phyloP scores from a whole-genome alignment of 2,329 filamentous ascomycete genomes.

The Knoxdaviesia capensis region DNA sequence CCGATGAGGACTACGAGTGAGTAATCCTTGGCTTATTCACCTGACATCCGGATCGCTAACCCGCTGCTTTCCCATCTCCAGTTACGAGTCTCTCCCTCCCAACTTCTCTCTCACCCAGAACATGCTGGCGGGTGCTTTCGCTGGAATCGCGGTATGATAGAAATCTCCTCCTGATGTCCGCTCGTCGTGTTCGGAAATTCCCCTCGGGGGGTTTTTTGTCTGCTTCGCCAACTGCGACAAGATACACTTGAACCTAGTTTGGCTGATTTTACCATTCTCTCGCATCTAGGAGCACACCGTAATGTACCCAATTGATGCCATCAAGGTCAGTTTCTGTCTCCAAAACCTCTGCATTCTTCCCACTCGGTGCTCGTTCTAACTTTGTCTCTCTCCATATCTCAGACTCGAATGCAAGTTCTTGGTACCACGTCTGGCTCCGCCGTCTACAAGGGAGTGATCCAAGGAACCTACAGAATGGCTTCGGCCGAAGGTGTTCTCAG shows the following conservation, averaged over 20 bases:
- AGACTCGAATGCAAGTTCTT: constrained; percentile 97
- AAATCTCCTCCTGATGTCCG: no score
- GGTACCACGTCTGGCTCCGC: constrained; percentile 54
- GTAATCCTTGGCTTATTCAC: constrained; percentile 10
- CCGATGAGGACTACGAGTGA: constrained; percentile 47
- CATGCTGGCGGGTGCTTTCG: constrained; percentile 91
- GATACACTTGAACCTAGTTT: not conserved
- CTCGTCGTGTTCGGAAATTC: no score
- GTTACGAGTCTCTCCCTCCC: constrained; percentile 82
- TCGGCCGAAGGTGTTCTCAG: constrained; percentile 75
- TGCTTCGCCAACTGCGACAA: no score
- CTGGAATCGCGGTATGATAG: constrained; percentile 67
- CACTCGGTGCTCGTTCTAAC: not conserved
- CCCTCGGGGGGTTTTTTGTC: no score
- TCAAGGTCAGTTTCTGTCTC: constrained; percentile 48
- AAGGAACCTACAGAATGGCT: constrained; percentile 84
- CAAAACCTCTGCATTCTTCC: not conserved
- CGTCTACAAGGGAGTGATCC: constrained; percentile 75
- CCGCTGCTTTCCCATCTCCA: constrained; percentile 10
- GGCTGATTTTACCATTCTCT: not conserved
- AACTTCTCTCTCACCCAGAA: constrained; percentile 90
- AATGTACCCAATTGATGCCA: constrained; percentile 96
- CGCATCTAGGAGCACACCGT: constrained; percentile 71
- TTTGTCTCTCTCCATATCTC: not conserved
- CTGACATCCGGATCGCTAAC: not conserved